Percentiles rank a stretch among this genome's conserved stretches.
phyloP scores from a whole-genome alignment of 1,284 basidiomycete species.

The Austroboletus novae-zelandiae region DNA sequence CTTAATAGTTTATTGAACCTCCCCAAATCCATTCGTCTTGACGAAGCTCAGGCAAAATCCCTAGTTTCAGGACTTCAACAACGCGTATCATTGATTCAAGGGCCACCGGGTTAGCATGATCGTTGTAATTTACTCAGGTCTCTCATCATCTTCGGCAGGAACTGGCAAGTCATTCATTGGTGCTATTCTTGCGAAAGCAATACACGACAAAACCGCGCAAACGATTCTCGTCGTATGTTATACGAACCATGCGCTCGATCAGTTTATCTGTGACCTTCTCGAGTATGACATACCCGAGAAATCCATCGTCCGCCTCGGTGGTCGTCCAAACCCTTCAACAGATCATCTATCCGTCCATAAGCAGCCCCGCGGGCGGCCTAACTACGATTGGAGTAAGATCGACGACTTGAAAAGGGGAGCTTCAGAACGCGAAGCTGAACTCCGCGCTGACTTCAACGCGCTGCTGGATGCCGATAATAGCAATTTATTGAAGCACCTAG shows the following conservation, averaged over 20 bases:
- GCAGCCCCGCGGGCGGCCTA: conserved; percentile 16
- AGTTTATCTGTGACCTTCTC: conserved; percentile 59
- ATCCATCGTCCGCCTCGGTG: conserved; percentile 53
- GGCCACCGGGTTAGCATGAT: conserved; percentile 53
- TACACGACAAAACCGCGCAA: conserved; percentile 46
- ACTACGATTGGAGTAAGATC: conserved; percentile 38
- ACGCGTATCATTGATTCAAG: conserved; percentile 58
- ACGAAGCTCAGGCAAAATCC: conserved; percentile 48
- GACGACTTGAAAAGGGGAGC: conserved; percentile 28
- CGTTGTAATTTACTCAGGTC: not conserved
- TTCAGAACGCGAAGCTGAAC: conserved; percentile 13
- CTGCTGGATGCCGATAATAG: not conserved
- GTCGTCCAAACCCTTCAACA: conserved; percentile 42
- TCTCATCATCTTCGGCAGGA: conserved; percentile 36
- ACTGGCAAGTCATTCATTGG: conserved; percentile 72
- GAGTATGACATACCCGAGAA: conserved; percentile 47
- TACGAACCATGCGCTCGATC: conserved; percentile 68
- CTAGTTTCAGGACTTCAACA: conserved; percentile 50
- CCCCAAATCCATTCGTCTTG: conserved; percentile 42
- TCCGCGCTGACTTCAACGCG: conserved; percentile 13
- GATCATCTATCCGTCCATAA: conserved; percentile 38
- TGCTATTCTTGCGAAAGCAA: conserved; percentile 51
- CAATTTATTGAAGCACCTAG: conserved; percentile 29
- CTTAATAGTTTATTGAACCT: conserved; percentile 27
- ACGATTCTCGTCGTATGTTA: conserved; percentile 64